These are phyloP conservation scores for Phylloporus sp. DNA, from an alignment of 768 basidiomycete genomes.

Conservation along the genomic window DNA sequence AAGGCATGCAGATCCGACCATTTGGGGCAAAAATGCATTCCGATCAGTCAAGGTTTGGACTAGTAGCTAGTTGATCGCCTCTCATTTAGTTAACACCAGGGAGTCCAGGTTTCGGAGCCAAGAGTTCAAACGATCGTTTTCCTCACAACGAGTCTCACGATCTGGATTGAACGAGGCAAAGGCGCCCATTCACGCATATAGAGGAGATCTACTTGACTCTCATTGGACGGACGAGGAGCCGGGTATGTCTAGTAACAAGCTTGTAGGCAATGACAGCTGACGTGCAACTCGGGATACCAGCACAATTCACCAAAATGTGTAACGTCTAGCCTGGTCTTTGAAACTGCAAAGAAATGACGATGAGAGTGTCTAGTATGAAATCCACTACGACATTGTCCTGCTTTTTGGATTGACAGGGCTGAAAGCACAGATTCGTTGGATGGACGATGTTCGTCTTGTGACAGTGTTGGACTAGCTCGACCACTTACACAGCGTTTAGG, in stretches of 20 bases:
- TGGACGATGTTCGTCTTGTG: constrained; percentile 21
- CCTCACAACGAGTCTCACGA: not conserved
- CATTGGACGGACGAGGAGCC: not conserved
- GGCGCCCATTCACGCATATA: constrained; percentile 15
- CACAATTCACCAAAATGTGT: constrained; percentile 9
- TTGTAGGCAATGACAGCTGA: no score
- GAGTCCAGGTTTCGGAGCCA: constrained; percentile 17
- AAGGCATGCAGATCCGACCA: constrained; percentile 16
- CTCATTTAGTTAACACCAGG: not conserved
- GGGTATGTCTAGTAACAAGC: no score
- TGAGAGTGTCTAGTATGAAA: no score
- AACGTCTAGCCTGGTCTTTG: no score
- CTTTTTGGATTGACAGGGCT: constrained; percentile 43
- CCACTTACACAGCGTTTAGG: not conserved
- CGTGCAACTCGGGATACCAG: no score
- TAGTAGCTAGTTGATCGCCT: no score
- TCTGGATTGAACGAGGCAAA: not conserved
- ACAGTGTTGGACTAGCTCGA: no score
- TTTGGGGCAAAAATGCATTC: constrained; percentile 35
- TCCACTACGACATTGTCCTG: constrained; percentile 36
- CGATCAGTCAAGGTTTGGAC: constrained; percentile 33
- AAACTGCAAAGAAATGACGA: no score
- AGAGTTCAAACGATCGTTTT: constrained; percentile 16
- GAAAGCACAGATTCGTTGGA: constrained; percentile 44
- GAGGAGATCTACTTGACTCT: constrained; percentile 9